phyloP scores from a whole-genome alignment of 2,329 filamentous ascomycete species.

The Diaporthe australafricana region DNA sequence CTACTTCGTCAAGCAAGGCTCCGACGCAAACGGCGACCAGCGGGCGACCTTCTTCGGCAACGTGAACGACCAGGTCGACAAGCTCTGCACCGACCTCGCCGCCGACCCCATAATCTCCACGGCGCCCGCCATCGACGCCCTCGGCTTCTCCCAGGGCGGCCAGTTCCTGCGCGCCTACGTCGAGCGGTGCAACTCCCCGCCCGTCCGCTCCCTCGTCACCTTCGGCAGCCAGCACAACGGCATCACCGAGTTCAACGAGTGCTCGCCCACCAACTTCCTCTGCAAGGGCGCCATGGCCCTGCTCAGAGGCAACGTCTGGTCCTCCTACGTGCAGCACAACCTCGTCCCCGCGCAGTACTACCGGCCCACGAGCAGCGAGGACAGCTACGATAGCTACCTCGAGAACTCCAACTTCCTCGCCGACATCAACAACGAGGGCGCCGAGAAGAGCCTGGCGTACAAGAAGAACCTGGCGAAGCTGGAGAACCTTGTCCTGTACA shows the following conservation, averaged over 20 bases:
- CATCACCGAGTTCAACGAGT: conserved; percentile 84
- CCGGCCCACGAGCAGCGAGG: conserved; percentile 66
- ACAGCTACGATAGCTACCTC: conserved; percentile 78
- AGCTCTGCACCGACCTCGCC: conserved; percentile 83
- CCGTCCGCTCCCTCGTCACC: conserved; percentile 83
- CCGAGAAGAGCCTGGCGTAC: conserved; percentile 79
- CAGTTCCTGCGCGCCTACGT: conserved; percentile 94
- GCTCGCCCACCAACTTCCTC: conserved; percentile 77
- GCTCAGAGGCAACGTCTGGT: conserved; percentile 85
- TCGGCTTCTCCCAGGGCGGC: conserved; percentile 96
- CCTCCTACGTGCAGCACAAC: conserved; percentile 77
- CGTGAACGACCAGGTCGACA: conserved; percentile 79
- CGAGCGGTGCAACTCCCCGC: conserved; percentile 84
- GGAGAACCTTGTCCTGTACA: conserved; percentile 86
- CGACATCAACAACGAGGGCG: conserved; percentile 94
- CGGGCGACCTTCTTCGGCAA: conserved; percentile 92
- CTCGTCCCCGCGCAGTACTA: conserved; percentile 97
- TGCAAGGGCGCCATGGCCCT: conserved; percentile 85
- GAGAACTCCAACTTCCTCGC: conserved; percentile 88
- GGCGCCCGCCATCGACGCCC: conserved; percentile 85
- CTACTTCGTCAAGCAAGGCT: conserved; percentile 80
- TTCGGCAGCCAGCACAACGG: conserved; percentile 95
- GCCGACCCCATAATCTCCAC: conserved; percentile 82
- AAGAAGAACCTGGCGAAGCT: conserved; percentile 75
- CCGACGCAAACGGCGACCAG: conserved; percentile 76